Conservation (phyloP, 192 early-diverging fungal genomes). For the Rhizophagus clarus region DNA sequence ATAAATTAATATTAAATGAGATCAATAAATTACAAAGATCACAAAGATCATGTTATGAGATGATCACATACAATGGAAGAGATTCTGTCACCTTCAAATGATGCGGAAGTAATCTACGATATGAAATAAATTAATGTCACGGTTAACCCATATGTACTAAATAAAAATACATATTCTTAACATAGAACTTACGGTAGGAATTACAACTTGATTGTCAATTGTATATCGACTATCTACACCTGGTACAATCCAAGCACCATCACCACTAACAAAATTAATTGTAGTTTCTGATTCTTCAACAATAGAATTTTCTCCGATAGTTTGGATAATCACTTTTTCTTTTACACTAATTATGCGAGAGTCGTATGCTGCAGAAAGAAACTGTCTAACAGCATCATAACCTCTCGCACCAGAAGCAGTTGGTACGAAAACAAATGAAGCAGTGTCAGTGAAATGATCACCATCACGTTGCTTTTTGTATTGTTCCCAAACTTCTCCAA, state of each 20-base stretch:
- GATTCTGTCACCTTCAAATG: conserved; percentile 22
- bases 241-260: conserved; percentile 44
- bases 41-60: background rate
- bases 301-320: conserved; percentile 41
- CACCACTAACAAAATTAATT: conserved; percentile 45
- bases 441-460: conserved; percentile 29
- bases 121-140: background rate
- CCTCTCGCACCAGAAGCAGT: conserved; percentile 32
- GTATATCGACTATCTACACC: conserved; percentile 42
- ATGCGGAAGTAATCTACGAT: conserved; percentile 21
- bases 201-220: conserved; percentile 38
- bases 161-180: background rate
- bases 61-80: conserved; percentile 21
- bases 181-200: conserved; percentile 40
- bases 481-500: conserved; percentile 23
- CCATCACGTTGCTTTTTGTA: conserved; percentile 28
- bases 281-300: conserved; percentile 49
- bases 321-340: conserved; percentile 41
- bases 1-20: background rate
- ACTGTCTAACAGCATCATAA: conserved; percentile 28
- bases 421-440: conserved; percentile 21
- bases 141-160: background rate
- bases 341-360: conserved; percentile 30
- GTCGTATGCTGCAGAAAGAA: conserved; percentile 19
- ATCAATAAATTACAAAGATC: too few species aligned